phyloP scores from a whole-genome alignment of 2,329 filamentous ascomycete genomes.

The Metarhizium guizhouense region DNA sequence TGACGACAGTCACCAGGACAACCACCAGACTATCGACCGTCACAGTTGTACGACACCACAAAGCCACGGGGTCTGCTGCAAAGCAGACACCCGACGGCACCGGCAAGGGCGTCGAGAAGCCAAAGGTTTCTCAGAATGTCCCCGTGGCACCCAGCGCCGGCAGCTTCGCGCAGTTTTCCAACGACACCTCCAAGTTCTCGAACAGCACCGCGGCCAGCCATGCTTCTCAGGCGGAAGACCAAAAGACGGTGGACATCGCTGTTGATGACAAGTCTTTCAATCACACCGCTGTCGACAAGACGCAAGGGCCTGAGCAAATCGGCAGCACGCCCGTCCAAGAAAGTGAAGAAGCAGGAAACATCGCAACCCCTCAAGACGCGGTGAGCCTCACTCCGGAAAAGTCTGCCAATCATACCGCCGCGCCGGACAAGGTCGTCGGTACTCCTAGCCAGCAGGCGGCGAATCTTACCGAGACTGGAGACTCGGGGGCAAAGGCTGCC shows the following conservation, averaged over 20 bases:
- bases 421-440: not conserved
- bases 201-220: not conserved
- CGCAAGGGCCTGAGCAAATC: too few species aligned
- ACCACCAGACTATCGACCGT: slow-evolving; percentile 8
- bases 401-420: not conserved
- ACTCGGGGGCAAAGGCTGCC: not conserved
- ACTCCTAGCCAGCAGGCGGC: not conserved
- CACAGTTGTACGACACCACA: slow-evolving; percentile 8
- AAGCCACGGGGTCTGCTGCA: not conserved
- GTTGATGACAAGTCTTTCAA: not conserved
- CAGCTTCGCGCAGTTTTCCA: slow-evolving; percentile 1
- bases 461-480: not conserved
- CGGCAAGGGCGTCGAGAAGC: not conserved
- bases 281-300: not conserved
- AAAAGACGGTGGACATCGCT: not conserved
- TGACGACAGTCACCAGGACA: slow-evolving; percentile 14
- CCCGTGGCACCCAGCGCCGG: not conserved
- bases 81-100: not conserved
- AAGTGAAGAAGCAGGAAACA: not conserved
- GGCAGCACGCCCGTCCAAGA: not conserved
- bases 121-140: not conserved
- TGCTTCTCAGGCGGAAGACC: too few species aligned
- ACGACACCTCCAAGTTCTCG: not conserved
- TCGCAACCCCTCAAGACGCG: not conserved
- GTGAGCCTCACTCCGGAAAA: not conserved